phyloP scores from a whole-genome alignment of 2,329 filamentous ascomycete genomes.

The Colletotrichum brevisporum region DNA sequence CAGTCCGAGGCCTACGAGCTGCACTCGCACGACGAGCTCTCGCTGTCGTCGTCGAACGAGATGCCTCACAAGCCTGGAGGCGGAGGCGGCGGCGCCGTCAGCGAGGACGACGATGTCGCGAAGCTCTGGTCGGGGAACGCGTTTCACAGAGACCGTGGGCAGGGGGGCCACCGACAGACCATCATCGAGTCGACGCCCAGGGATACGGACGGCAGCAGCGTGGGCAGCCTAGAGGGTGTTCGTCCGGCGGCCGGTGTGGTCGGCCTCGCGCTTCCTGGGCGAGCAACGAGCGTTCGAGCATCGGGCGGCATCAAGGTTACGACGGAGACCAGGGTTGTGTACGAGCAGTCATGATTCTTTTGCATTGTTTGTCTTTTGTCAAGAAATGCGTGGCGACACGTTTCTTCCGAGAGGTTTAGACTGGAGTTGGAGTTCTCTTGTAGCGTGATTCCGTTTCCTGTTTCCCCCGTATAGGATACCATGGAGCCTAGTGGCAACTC shows the following conservation, averaged over 20 bases:
- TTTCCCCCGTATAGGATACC: not conserved
- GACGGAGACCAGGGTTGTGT: slow-evolving; percentile 33
- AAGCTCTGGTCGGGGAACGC: slow-evolving; percentile 35
- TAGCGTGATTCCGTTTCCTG: not conserved
- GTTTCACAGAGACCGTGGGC: slow-evolving; percentile 8
- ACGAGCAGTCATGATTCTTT: slow-evolving; percentile 9
- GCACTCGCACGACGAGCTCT: slow-evolving; percentile 27
- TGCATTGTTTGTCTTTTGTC: not conserved
- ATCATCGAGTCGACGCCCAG: slow-evolving; percentile 12
- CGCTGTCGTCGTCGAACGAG: slow-evolving; percentile 18
- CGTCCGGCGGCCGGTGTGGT: not conserved
- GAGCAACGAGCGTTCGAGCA: slow-evolving; percentile 8
- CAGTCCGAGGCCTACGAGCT: slow-evolving; percentile 40
- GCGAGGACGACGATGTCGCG: slow-evolving; percentile 24
- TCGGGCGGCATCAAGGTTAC: slow-evolving; percentile 24
- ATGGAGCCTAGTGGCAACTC: not conserved
- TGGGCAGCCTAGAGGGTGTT: not conserved
- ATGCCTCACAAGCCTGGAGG: not conserved
- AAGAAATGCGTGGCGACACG: not conserved
- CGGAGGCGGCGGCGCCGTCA: no score
- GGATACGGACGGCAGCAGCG: not conserved
- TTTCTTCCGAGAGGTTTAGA: no score
- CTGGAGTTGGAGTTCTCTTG: not conserved
- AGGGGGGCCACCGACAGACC: not conserved
- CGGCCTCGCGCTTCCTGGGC: not conserved